Evolutionary conservation across 2,329 filamentous ascomycete genomes (phyloP), one percentile per base, ranked within the genome.

Genomic region (Cordyceps militaris): DNA sequence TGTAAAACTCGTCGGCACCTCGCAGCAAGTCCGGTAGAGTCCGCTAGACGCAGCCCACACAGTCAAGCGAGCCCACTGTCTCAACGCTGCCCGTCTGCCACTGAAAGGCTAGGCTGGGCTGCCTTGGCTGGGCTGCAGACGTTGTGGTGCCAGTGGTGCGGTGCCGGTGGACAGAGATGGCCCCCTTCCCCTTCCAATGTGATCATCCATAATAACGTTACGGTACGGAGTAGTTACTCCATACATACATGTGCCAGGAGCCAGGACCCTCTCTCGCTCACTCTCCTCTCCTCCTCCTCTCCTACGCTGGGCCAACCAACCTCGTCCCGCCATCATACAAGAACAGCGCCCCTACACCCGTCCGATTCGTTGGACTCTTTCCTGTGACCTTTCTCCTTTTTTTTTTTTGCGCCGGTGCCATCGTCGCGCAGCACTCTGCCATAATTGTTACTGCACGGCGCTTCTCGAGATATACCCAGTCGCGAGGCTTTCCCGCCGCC

Each of bases 311-410:
- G 19, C 50, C 38, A n/a, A 10, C 38, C 50, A 53, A 44, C 50
- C 50, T 53, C 38, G 26, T 53, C 50, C 50, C 50, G 28, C 50
- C 50, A 53, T 53, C 50, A 44, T 34, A 40, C 36, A 23, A 53
- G 30, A 52, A 14, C 24, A 36, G 21, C 30, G 9, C 36, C 28
- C 21, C 30, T 16, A 14, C 49, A 30, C 42, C 26, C 16, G 23
- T n/a, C 28, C 23, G 49, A 52, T 19, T 21, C 34, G 10, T n/a
- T 4, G 10, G 26, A 19, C 19, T 44, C n/a, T 21, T 43, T 10
- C 13, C 21, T 23, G 21, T 23, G 42, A 10, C 24, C 7, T 32
- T 24, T 50, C 19, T 38, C n/a, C 5, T 42, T n/a, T 10, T 23
- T 32, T 48, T 21, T 10, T 48, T 21, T 21, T 30, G 5, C 14